Evolutionary conservation across 169 alveolate genomes (phyloP).

Genomic region (Plasmodium falciparum): DNA sequence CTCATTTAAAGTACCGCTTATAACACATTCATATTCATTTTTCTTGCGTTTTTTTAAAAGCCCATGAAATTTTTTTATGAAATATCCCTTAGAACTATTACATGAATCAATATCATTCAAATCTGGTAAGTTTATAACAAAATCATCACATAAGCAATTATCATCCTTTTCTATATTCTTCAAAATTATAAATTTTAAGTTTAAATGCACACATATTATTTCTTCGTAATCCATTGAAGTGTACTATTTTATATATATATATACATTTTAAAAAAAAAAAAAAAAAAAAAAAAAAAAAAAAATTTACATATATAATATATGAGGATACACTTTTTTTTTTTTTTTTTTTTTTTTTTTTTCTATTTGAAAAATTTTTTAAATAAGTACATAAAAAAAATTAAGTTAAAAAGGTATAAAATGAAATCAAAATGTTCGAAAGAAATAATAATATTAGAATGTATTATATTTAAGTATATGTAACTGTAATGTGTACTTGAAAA

Average conservation of each 20-base stretch:
- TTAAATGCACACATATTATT: constrained; percentile 48
- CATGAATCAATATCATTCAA: constrained; percentile 41
- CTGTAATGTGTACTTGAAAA: no score
- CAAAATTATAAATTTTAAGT: constrained; percentile 45
- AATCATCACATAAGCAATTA: constrained; percentile 40
- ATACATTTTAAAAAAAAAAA: constrained; percentile 10
- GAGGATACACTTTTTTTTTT: neutral
- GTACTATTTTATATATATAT: neutral
- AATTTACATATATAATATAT: no score
- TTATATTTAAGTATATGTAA: no score
- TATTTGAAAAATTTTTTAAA: neutral
- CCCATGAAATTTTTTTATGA: constrained; percentile 37
- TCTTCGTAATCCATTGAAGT: constrained; percentile 60
- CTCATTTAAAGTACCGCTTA: constrained; percentile 62
- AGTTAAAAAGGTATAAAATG: no score
- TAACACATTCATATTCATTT: constrained; percentile 70
- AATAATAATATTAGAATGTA: no score
- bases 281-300: neutral
- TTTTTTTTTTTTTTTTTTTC: neutral
- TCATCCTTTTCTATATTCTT: constrained; percentile 55
- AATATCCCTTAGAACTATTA: constrained; percentile 46
- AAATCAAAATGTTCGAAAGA: no score
- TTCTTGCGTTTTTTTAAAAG: constrained; percentile 28
- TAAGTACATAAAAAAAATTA: neutral
- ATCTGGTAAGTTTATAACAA: constrained; percentile 36